Evolutionary conservation across 768 basidiomycete genomes (phyloP), one percentile per base, ranked within the genome.

Genomic region (Tubosaeta sp.): DNA sequence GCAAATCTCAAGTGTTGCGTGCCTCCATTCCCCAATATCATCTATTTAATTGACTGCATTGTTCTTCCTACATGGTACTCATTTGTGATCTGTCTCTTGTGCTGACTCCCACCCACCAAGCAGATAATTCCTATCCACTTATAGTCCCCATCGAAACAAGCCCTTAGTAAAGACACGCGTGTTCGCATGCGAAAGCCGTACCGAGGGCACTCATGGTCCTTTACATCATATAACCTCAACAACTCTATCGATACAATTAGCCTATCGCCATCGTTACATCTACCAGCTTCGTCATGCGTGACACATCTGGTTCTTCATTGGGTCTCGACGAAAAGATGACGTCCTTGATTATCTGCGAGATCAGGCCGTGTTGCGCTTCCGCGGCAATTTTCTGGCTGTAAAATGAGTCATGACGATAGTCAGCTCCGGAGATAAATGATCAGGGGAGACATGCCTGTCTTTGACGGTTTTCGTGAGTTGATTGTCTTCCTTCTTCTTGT

Each of bases 351-450:
- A 95, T 83, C 64, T 97, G 94, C 2, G 93, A 77, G 53, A 96
- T 93, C 48, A 98, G 81, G 2, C 93, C 94, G 59, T 97, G 94
- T 59, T 95, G 92, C 1, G 90, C 90, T 64, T 97, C 94, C 4
- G 86, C 79, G 0, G 93, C 84, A 48, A 97, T 91, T 61, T 89
- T 93, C 35, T 83, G 85, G 65, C 94, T 97, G 60, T 24, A 11
- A 41, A 46, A 30, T 27, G 4, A 27, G 31, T 24, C 22, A 6
- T 11, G 6, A 14, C 14, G 36, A 34, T 11, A 30, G 9, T 47
- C 42, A 54, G 30, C 12, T 41, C 24, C 51, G n/a, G 38, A 43
- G 18, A 30, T 3, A 30, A 10, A 48, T 31, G 19, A 34, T 18
- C 13, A 42, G 39, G 13, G 4, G 18, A 38, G 24, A 69, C 74